A percentile compares a stretch with the other conserved stretches of the same genome.
phyloP scores from a whole-genome alignment of 257 asterid genomes.

The Lithospermum erythrorhizon region DNA sequence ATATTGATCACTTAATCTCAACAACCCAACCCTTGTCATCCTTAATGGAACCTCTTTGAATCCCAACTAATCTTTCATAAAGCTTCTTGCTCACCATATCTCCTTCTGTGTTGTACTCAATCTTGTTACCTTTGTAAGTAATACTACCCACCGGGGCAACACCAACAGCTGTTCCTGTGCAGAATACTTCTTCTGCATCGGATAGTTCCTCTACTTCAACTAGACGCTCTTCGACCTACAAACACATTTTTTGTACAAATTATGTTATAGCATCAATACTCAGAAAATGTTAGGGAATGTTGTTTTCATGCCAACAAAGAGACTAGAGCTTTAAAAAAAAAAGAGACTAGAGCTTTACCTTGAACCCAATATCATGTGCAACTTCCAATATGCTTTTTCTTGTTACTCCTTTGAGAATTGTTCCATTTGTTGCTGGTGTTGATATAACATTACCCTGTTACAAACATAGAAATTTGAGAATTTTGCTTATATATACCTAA shows the following conservation, averaged over 20 bases:
- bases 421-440: conserved; percentile 58
- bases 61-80: conserved; percentile 31
- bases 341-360: conserved; percentile 26
- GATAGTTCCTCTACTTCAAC: conserved; percentile 54
- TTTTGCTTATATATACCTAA: too few relatives aligned
- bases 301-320: neutral
- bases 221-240: conserved; percentile 56
- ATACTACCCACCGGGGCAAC: conserved; percentile 77
- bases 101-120: conserved; percentile 30
- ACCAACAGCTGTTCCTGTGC: conserved; percentile 93
- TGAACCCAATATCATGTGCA: conserved; percentile 48
- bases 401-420: conserved; percentile 67
- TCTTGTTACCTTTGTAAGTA: conserved; percentile 54
- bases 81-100: conserved; percentile 28
- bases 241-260: neutral
- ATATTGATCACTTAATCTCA: conserved; percentile 20
- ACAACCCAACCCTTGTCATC: conserved; percentile 60
- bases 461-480: too few relatives aligned
- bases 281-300: too few relatives aligned
- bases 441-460: conserved; percentile 48
- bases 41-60: conserved; percentile 44
- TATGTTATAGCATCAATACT: neutral
- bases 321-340: too few relatives aligned
- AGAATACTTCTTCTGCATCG: conserved; percentile 74
- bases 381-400: conserved; percentile 59